phyloP scores from a whole-genome alignment of 2,329 filamentous ascomycete species.

The Nothophaeocryptopus gaeumannii region DNA sequence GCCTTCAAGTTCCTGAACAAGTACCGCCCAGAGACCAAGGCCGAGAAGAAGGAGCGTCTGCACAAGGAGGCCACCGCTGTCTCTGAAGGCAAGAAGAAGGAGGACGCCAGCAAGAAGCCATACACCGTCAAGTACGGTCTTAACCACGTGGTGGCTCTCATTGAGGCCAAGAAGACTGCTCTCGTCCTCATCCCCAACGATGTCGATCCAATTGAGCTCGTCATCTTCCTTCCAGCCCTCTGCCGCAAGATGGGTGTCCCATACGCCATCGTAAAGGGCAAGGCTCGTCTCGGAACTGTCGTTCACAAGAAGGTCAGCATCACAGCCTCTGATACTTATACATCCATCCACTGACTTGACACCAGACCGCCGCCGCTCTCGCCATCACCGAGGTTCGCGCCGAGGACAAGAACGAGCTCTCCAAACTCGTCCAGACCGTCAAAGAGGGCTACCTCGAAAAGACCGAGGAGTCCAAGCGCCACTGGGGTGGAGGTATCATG shows the following conservation, averaged over 20 bases:
- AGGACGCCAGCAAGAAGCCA: conserved; percentile 99
- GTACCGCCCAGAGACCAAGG: conserved; percentile 99
- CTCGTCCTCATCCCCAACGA: conserved; percentile 99
- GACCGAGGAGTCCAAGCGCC: conserved; percentile 83
- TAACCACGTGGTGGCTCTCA: conserved; percentile 96
- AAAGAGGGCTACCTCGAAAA: conserved; percentile 98
- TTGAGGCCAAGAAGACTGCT: conserved; percentile 99
- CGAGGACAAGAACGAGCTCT: conserved; percentile 97
- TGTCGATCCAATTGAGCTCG: conserved; percentile 98
- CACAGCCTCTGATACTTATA: too few species aligned
- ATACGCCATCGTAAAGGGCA: conserved; percentile 99
- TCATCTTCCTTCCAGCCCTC: conserved; percentile 97
- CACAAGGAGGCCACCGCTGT: conserved; percentile 97
- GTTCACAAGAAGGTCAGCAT: conserved; percentile 95
- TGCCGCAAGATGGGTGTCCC: conserved; percentile 99
- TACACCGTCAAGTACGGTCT: conserved; percentile 99
- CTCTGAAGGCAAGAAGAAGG: conserved; percentile 99
- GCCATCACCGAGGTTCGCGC: conserved; percentile 94
- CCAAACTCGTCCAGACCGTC: conserved; percentile 92
- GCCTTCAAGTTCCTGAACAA: conserved; percentile 99
- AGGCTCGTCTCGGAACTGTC: conserved; percentile 96
- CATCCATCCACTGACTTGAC: conserved; percentile 30
- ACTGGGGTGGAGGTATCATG: conserved; percentile 99
- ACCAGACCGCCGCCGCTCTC: conserved; percentile 89
- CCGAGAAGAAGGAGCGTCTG: conserved; percentile 99